Evolutionary conservation across 371 early-diverging fungal species (phyloP), one percentile per base, ranked within the genome.

Genomic region (Mucor saturninus): DNA sequence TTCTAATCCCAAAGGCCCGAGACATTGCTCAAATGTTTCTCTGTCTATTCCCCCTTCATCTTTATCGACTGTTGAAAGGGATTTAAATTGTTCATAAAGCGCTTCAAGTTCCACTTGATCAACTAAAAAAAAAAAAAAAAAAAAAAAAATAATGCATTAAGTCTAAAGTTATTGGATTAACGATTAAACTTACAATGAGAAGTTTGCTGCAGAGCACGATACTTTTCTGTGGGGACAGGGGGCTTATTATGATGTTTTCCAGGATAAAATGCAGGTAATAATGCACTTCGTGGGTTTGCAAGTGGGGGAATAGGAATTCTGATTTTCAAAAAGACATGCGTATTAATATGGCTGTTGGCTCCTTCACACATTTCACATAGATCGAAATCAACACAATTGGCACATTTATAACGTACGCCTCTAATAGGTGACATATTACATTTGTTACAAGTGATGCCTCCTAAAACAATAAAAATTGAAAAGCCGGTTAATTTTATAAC

Each of bases 221-320:
- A 58, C 39, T 56, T 65, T 6, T 76, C 81, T 4, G 65, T 50
- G 9, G 80, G 51, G 11, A 88, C 64, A 2, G 73, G 60, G 15
- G 67, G 60, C 21, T 66, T 59, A 15, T 55, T 64, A 28, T 67
- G 68, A 45, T 70, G 60, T 43, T 76, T 81, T 50, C 84, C 84
- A 11, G 95, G 95, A 75, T 95, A 97, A 61, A 96, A 87, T 8
- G 84, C 71, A 13, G 86, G 87, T n/a, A 95, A 62, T n/a, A 95
- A 80, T 14, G 93, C 89, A 4, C 83, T 83, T 31, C 93, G 75
- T n/a, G 92, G 87, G 73, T 95, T 95, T 49, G 93, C 91, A n/a
- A 96, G 81, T 15, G 96, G 93, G n/a, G 98, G 96, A 21, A 96
- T 87, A 1, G 98, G 95, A 62, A 98, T 91, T 13, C 93, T 74